A percentile compares a stretch with the other conserved stretches of the same genome.
Conservation (phyloP, 805 yeast species). For the Ogataea degrootiae region DNA sequence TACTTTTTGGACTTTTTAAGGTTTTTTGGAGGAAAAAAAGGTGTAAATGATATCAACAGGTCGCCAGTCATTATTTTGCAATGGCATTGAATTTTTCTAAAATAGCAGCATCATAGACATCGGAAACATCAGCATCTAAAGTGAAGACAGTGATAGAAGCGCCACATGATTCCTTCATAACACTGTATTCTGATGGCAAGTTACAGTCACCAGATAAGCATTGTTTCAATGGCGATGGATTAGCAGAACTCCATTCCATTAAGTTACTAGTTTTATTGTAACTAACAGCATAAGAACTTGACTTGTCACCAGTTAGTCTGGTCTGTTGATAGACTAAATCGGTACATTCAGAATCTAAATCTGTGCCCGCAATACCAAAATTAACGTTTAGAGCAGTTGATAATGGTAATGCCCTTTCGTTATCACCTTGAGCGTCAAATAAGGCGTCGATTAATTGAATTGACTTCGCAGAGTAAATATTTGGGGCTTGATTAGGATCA, state of each 20-base stretch:
- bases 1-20: too few species aligned
- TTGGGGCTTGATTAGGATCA: slow-evolving; percentile 36
- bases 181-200: slow-evolving; percentile 39
- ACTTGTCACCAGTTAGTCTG: slow-evolving; percentile 42
- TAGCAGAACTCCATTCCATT: slow-evolving; percentile 14
- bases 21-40: neutral
- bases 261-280: slow-evolving; percentile 38
- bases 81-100: neutral
- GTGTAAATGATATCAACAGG: neutral
- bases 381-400: slow-evolving; percentile 46
- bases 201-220: slow-evolving; percentile 40
- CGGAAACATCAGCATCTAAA: slow-evolving; percentile 28
- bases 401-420: slow-evolving; percentile 36
- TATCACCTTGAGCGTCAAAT: slow-evolving; percentile 35
- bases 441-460: slow-evolving; percentile 36
- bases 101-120: neutral
- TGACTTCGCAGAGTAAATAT: slow-evolving; percentile 40
- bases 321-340: slow-evolving; percentile 40
- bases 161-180: slow-evolving; percentile 32
- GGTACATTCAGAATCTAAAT: slow-evolving; percentile 33
- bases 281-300: slow-evolving; percentile 27
- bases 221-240: slow-evolving; percentile 17
- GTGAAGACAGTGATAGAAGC: slow-evolving; percentile 42
- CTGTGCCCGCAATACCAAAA: slow-evolving; percentile 43
- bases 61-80: neutral